Conservation (phyloP, 345 rosid species). For the Populus tremula region DNA sequence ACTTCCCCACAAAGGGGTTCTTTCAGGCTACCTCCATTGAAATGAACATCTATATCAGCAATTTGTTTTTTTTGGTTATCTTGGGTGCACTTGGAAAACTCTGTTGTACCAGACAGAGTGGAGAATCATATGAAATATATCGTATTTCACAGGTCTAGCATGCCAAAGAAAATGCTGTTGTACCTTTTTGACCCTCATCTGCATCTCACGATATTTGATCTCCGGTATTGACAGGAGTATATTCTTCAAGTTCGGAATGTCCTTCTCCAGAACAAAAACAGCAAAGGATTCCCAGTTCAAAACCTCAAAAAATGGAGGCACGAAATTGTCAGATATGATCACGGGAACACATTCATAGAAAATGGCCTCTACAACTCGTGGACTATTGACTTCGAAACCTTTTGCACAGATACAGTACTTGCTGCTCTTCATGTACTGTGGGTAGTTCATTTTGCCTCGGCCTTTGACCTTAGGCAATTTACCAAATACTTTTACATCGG, state of each 20-base stretch:
- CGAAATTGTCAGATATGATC: conserved; percentile 83
- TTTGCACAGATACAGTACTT: conserved; percentile 91
- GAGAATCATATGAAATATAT: conserved; percentile 89
- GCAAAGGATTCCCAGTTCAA: conserved; percentile 93
- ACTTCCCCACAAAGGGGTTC: not conserved
- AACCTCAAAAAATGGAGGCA: conserved; percentile 82
- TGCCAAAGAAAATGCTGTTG: conserved; percentile 98
- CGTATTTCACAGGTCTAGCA: conserved; percentile 66
- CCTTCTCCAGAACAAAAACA: conserved; percentile 76
- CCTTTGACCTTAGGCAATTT: conserved; percentile 55
- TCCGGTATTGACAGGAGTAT: conserved; percentile 65
- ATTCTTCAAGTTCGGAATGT: conserved; percentile 72
- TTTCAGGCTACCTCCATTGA: not conserved
- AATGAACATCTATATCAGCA: not conserved
- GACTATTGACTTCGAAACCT: conserved; percentile 94
- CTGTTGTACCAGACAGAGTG: conserved; percentile 89
- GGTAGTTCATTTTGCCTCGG: conserved; percentile 62
- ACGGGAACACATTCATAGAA: conserved; percentile 89
- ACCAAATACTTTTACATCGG: conserved; percentile 79
- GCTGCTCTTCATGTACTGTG: conserved; percentile 82
- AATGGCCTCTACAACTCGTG: conserved; percentile 87
- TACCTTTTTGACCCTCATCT: conserved; percentile 72
- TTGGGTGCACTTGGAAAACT: conserved; percentile 52
- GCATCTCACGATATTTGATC: conserved; percentile 56
- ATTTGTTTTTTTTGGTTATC: conserved; percentile 1